Base-by-base conservation (phyloP, 2,329 filamentous ascomycete genomes). In the Talaromyces sp. region DNA sequence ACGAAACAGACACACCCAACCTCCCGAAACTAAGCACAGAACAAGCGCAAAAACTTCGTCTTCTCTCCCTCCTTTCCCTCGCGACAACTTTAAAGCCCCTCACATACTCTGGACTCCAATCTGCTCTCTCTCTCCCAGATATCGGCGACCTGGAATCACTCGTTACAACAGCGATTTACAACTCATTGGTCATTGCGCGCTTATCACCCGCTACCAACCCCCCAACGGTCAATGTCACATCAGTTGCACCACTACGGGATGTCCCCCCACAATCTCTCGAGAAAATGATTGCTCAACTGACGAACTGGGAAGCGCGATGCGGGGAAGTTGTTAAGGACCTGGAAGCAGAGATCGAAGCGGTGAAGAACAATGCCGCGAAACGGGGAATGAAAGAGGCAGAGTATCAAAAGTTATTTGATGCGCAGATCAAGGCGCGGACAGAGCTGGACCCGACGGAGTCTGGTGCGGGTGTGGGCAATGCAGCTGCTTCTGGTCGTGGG, bases 81-180 rank as follows among this genome's bases (percentile, higher is more conserved):
- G 87, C 90, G 53, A 82, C 85, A 55, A 83, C 87, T 57, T 80
- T 82, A 42, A 72, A 77, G 50, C 84, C 85, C 35, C 85, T 97
- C 20, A 87, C 83, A 47, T 99, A 99, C 75, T 68, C 78, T 17
- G 77, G 82, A 29, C 84, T 97, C 19, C 84, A 87, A 65, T 60
- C 70, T 6, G 79, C 82, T 0, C 85, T 99, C 40, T 84, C 82
- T 49, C 85, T 97, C 14, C 67, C 82, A 27, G 84, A 82, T 30
- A 70, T 83, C 20, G 82, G 87, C 37, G 85, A 89, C 40, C 85
- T 99, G 49, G 94, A 99, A 78, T 84, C 88, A 60, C 84, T 97
- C 55, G 86, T 97, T 62, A 94, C 93, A 62, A 86, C 86, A 33
- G 89, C 91, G 63, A 88, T 97, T 68, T 97, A 97, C 77, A 86